Base-by-base conservation (phyloP, 2,329 filamentous ascomycete species). In the Xylariaceae sp. region DNA sequence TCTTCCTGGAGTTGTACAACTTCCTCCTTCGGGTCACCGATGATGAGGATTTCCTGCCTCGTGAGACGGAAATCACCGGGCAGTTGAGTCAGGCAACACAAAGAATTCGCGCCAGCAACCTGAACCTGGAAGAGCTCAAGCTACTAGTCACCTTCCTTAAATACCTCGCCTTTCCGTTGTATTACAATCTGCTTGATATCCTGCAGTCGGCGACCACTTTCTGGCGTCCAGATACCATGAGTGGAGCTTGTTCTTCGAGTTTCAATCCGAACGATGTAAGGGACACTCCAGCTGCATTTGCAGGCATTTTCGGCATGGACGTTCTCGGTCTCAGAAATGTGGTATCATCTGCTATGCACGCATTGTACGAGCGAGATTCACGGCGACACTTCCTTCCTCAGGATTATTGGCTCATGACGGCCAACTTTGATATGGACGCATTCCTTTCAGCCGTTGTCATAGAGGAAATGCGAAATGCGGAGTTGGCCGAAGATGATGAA, bases 351-450 rank as follows among this genome's bases (percentile, higher is more conserved):
- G 82, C 95, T 0, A 80, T 97, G 69, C 87, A 88, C 58, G 93
- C 95, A 82, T 78, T 97, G 7, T 97, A 97, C 71, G 92, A 97
- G 73, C 82, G 93, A 72, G 93, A 97, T 73, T 99, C 94, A 6
- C 82, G 94, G 61, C 85, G 92, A 18, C 86, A 83, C 35, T 97
- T 97, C 70, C 76, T 97, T 18, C 88, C 91, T 1, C 76, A 81
- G n/a, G 83, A 86, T 53, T 92, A 96, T 72, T 99, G 94, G 94
- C 79, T 97, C 41, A 97, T 97, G 92, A 94, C 89, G 1, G 80
- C 79, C 0, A 88, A 86, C 61, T 90, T 97, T 59, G 89, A 97
- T 68, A 94, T 96, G 87, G 86, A 88, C 62, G 85, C 88, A 0
- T 97, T 97, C 69, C 88, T 96, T 51, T 81, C 85, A 7, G 88